phyloP scores from a whole-genome alignment of 2,329 filamentous ascomycete genomes.

The Didymella pinodella region DNA sequence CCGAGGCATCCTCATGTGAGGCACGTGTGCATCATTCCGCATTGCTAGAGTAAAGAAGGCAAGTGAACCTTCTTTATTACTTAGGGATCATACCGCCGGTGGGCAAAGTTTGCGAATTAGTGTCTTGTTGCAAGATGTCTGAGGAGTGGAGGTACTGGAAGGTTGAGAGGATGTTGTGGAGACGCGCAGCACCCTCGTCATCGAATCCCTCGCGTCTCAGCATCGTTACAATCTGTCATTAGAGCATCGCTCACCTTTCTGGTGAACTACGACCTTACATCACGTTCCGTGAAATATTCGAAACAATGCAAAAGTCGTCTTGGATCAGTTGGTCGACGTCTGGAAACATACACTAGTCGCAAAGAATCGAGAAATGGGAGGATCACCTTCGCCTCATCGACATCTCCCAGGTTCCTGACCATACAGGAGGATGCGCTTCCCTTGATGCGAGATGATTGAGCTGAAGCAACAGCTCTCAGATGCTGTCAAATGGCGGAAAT shows the following conservation, averaged over 20 bases:
- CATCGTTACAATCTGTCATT: background rate
- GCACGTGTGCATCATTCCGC: slow-evolving; percentile 26
- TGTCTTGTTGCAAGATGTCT: background rate
- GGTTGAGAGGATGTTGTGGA: background rate
- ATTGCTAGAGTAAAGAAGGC: slow-evolving; percentile 3
- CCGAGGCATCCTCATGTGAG: slow-evolving; percentile 27
- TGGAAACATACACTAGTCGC: slow-evolving; percentile 18
- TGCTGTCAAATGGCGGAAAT: too few species aligned
- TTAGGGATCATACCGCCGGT: background rate
- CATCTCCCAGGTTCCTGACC: slow-evolving; percentile 12
- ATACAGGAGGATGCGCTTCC: too few species aligned
- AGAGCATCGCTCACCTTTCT: background rate
- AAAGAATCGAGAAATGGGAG: slow-evolving; percentile 22
- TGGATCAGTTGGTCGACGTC: slow-evolving; percentile 27
- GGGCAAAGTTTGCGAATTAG: slow-evolving; percentile 1
- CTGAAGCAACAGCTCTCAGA: too few species aligned
- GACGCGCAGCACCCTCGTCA: slow-evolving; percentile 1
- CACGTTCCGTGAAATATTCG: slow-evolving; percentile 31
- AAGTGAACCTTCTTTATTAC: slow-evolving; percentile 1
- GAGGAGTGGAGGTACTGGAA: background rate
- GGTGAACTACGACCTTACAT: slow-evolving; percentile 29
- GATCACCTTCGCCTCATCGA: slow-evolving; percentile 25
- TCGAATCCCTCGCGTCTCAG: background rate
- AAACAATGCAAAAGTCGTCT: slow-evolving; percentile 20
- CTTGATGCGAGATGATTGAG: too few species aligned